Evolutionary conservation across 2,329 filamentous ascomycete species (phyloP), one percentile per base, ranked within the genome.

Genomic region (Aspergillus terreus): DNA sequence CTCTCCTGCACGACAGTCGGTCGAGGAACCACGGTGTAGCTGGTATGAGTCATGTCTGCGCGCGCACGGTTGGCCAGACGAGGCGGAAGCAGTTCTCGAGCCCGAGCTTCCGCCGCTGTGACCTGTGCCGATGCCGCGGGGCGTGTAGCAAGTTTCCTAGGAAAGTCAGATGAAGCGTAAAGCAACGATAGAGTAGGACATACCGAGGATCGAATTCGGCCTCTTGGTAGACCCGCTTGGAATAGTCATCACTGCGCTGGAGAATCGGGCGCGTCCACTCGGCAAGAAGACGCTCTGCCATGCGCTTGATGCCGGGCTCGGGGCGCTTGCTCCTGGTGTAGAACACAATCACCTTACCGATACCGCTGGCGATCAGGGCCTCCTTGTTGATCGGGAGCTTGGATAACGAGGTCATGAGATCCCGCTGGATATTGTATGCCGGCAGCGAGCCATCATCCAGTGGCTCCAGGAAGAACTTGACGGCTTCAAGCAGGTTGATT

Each of bases 241-340:
- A 92, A 77, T 95, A 96, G 71, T 96, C 91, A 63, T 96, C 91
- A 55, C 89, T 95, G 60, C 91, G 86, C 76, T 95, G 92, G 49
- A 99, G 79, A 57, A 99, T 95, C 4, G 92, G 92, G 38, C 94
- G 82, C 58, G 91, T 96, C 94, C 94, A 99, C 68, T 97, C 92
- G 51, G 89, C 90, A 51, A 96, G 79, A n/a, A 97, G 78, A 45
- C 88, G 84, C 76, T 97, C 92, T 0, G 94, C 94, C 75, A 92
- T 90, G 60, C 92, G 86, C 78, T 96, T 96, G 78, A 99, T 96
- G 55, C 80, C 82, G 4, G 86, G 78, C 72, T 97, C 90, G 1
- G 92, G 88, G 59, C 90, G 87, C 76, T 92, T 95, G 77, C 89
- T 95, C 73, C 92, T 92, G 46, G 92, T 96, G 75, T 99, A 99